phyloP scores from a whole-genome alignment of 2,329 filamentous ascomycete species.

The Amauroascus niger region DNA sequence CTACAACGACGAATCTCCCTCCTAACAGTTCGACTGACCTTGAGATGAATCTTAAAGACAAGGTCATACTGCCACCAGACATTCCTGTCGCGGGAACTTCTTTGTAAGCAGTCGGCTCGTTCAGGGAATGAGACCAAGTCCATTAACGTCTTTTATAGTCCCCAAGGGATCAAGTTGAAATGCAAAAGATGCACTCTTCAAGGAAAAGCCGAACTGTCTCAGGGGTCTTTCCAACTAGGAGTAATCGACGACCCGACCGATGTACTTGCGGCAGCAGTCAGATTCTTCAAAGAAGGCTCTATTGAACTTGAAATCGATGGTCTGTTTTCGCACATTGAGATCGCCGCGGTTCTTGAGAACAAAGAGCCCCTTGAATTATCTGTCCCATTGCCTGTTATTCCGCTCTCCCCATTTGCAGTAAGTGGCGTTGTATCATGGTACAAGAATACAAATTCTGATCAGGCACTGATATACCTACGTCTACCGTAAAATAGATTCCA shows the following conservation, averaged over 20 bases:
- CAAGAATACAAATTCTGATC: not conserved
- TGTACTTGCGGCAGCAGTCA: slow-evolving; percentile 9
- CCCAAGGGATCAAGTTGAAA: slow-evolving; percentile 16
- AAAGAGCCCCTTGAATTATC: slow-evolving; percentile 16
- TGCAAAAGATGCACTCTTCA: slow-evolving; percentile 20
- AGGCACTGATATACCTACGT: not conserved
- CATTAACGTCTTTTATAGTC: not conserved
- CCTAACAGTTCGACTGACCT: not conserved
- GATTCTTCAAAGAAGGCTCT: slow-evolving; percentile 19
- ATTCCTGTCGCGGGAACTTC: slow-evolving; percentile 3
- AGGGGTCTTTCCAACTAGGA: slow-evolving; percentile 17
- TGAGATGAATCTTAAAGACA: slow-evolving; percentile 6
- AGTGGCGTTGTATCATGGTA: not conserved
- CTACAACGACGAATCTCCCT: slow-evolving; percentile 2
- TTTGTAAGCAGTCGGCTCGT: slow-evolving; percentile 5
- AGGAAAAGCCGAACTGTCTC: slow-evolving; percentile 17
- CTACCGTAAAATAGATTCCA: slow-evolving; percentile 15
- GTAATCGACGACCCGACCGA: slow-evolving; percentile 7
- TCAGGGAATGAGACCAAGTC: not conserved
- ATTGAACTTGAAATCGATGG: slow-evolving; percentile 17
- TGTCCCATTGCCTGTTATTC: slow-evolving; percentile 18
- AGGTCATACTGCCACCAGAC: slow-evolving; percentile 12
- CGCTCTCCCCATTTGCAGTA: slow-evolving; percentile 20
- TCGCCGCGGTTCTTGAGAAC: slow-evolving; percentile 16
- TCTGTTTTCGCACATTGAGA: slow-evolving; percentile 19